Conservation (phyloP, 495 filamentous ascomycete species). For the Pyrenopolyporus hunteri region DNA sequence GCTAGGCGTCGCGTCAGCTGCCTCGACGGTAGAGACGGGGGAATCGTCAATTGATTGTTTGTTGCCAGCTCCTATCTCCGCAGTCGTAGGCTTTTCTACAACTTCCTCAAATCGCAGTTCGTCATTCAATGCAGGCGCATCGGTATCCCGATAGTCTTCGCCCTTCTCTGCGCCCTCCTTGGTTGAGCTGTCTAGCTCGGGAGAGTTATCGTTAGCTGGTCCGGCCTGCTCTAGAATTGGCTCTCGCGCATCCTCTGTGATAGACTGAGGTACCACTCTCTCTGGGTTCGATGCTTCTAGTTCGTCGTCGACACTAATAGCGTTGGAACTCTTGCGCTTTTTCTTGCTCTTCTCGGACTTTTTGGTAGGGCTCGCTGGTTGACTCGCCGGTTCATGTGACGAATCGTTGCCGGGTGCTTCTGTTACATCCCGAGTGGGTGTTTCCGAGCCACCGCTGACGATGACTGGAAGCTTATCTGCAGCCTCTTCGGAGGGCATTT, state of each 20-base stretch:
- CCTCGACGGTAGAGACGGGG: background rate
- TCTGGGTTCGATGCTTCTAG: constrained; percentile 16
- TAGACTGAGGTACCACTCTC: constrained; percentile 15
- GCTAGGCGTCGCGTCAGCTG: constrained; percentile 11
- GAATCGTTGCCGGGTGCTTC: background rate
- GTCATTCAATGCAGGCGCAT: constrained; percentile 9
- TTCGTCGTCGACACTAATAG: background rate
- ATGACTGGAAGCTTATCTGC: constrained; percentile 4
- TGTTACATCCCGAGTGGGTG: no score
- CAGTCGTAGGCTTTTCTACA: constrained; percentile 9
- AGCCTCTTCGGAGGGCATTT: background rate
- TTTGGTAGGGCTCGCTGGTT: no score
- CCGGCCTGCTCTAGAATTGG: constrained; percentile 15
- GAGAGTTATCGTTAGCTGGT: background rate
- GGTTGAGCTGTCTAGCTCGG: constrained; percentile 14
- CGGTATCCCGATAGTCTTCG: constrained; percentile 9
- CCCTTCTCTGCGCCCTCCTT: constrained; percentile 29
- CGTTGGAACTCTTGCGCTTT: constrained; percentile 38
- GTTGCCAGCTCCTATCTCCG: constrained; percentile 14
- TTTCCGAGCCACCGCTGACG: constrained; percentile 7
- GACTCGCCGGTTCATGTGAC: constrained; percentile 3
- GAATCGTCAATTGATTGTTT: constrained; percentile 10
- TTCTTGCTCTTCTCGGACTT: constrained; percentile 41
- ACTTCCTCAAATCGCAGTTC: constrained; percentile 12
- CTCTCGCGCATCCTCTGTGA: constrained; percentile 2